A percentile compares a stretch with the other conserved stretches of the same genome.
Evolutionary conservation across 305 asterid species (phyloP).

Genomic region (Stenogyne calaminthoides): DNA sequence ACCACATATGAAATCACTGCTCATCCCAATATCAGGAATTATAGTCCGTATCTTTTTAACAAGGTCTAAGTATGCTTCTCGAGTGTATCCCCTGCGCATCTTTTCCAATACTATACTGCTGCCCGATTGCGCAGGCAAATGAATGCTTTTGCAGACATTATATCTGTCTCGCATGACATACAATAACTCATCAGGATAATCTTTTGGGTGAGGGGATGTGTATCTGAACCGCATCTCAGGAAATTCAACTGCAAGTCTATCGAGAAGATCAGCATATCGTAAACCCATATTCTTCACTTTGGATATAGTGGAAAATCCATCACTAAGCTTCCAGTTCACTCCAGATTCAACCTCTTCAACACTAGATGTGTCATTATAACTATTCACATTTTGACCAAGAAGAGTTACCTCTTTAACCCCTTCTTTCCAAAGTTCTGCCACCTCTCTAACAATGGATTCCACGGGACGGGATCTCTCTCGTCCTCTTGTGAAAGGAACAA

Average conservation of each 20-base stretch:
- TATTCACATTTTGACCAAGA: slow-evolving; percentile 96
- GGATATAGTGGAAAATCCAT: slow-evolving; percentile 79
- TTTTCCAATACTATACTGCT: slow-evolving; percentile 81
- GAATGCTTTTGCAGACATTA: slow-evolving; percentile 92
- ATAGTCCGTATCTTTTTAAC: slow-evolving; percentile 68
- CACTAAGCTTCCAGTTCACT: slow-evolving; percentile 78
- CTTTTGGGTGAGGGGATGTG: slow-evolving; percentile 99
- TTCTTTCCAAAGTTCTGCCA: slow-evolving; percentile 87
- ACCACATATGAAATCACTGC: slow-evolving; percentile 98
- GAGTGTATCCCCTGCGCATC: slow-evolving; percentile 94
- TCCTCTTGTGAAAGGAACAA: slow-evolving; percentile 98
- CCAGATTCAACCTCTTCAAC: slow-evolving; percentile 73
- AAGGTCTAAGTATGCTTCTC: slow-evolving; percentile 87
- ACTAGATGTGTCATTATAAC: slow-evolving; percentile 82
- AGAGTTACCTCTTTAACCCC: slow-evolving; percentile 97
- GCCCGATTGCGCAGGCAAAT: slow-evolving; percentile 96
- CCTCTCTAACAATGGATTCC: slow-evolving; percentile 89
- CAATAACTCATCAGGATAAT: slow-evolving; percentile 86
- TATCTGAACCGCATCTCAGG: slow-evolving; percentile 97
- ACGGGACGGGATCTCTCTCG: slow-evolving; percentile 94
- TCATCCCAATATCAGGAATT: slow-evolving; percentile 90
- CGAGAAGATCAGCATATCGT: slow-evolving; percentile 92
- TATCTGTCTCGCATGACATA: slow-evolving; percentile 85
- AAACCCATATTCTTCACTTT: slow-evolving; percentile 82
- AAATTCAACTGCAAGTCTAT: slow-evolving; percentile 75